Evolutionary conservation across 2,329 filamentous ascomycete species (phyloP).

Genomic region (Tolypocladium tundrense): DNA sequence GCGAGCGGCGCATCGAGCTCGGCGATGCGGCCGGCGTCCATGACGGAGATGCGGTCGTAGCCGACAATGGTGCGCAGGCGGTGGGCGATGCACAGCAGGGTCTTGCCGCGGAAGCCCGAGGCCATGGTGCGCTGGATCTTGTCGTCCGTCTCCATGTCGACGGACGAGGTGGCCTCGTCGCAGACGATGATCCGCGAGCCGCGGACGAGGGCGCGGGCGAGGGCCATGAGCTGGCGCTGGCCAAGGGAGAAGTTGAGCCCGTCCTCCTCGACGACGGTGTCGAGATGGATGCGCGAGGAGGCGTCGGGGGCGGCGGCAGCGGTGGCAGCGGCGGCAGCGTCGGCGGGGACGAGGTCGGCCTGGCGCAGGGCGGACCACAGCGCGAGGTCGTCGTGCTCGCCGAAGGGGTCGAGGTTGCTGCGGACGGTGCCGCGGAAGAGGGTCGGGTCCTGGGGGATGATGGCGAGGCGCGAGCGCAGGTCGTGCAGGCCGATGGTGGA

Average conservation of each 20-base stretch:
- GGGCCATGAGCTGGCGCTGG: constrained; percentile 89
- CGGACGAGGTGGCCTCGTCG: constrained; percentile 87
- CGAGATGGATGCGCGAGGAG: constrained; percentile 63
- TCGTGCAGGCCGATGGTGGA: constrained; percentile 65
- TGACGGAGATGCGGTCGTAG: constrained; percentile 93
- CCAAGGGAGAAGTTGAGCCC: constrained; percentile 93
- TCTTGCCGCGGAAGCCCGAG: constrained; percentile 74
- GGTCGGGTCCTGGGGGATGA: constrained; percentile 78
- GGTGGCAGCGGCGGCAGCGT: constrained; percentile 42
- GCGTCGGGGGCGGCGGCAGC: constrained; percentile 62
- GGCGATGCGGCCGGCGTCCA: constrained; percentile 81
- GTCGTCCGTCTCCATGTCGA: constrained; percentile 94
- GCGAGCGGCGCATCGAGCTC: constrained; percentile 70
- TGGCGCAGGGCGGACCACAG: constrained; percentile 71
- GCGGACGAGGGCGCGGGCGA: constrained; percentile 82
- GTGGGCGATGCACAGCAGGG: constrained; percentile 86
- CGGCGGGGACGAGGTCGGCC: constrained; percentile 56
- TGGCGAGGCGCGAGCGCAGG: constrained; percentile 64
- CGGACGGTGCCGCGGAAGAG: constrained; percentile 74
- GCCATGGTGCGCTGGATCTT: constrained; percentile 91
- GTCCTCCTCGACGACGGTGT: constrained; percentile 82
- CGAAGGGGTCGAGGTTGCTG: constrained; percentile 71
- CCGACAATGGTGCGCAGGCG: constrained; percentile 83
- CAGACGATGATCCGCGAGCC: constrained; percentile 88
- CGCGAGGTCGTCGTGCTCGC: constrained; percentile 65